Percentiles rank a stretch among this genome's conserved stretches.
Conservation (phyloP, 345 rosid genomes). For the Boechera retrofracta region DNA sequence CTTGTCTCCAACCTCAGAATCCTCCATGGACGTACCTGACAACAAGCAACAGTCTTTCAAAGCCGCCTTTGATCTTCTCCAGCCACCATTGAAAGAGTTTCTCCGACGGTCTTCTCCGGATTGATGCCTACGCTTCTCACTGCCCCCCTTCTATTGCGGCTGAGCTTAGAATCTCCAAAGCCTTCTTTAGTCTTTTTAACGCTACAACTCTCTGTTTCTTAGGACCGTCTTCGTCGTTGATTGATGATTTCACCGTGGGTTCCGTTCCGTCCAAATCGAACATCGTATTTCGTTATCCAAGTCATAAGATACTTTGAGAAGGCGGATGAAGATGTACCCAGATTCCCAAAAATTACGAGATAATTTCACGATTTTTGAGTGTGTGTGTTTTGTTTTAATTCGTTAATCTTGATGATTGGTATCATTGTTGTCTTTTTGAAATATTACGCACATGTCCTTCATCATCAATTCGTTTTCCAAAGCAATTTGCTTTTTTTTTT, state of each 20-base stretch:
- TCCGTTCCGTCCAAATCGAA: slow-evolving; percentile 43
- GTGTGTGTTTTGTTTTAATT: no score
- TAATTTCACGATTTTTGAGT: no score
- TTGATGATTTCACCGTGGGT: slow-evolving; percentile 45
- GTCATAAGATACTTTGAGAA: slow-evolving; percentile 50
- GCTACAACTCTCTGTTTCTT: slow-evolving; percentile 45
- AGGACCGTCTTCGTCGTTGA: slow-evolving; percentile 42
- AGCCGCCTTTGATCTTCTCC: slow-evolving; percentile 53
- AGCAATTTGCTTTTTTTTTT: no score
- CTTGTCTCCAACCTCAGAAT: slow-evolving; percentile 44
- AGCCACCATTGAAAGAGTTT: slow-evolving; percentile 34
- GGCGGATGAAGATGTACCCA: slow-evolving; percentile 44
- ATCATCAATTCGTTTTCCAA: no score
- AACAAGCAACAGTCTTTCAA: slow-evolving; percentile 52
- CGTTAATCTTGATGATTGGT: no score
- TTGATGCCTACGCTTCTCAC: slow-evolving; percentile 58
- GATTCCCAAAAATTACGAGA: no score
- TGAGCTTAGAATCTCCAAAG: slow-evolving; percentile 43
- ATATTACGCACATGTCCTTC: no score
- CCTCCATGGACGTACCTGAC: slow-evolving; percentile 52
- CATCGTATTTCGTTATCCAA: slow-evolving; percentile 51
- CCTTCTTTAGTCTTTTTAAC: slow-evolving; percentile 48
- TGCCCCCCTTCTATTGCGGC: slow-evolving; percentile 54
- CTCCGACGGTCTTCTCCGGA: slow-evolving; percentile 44
- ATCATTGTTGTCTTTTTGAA: no score